Evolutionary conservation across 225 moss, liverwort and hornwort species (phyloP).

Genomic region (Physcomitrellopsis africana): DNA sequence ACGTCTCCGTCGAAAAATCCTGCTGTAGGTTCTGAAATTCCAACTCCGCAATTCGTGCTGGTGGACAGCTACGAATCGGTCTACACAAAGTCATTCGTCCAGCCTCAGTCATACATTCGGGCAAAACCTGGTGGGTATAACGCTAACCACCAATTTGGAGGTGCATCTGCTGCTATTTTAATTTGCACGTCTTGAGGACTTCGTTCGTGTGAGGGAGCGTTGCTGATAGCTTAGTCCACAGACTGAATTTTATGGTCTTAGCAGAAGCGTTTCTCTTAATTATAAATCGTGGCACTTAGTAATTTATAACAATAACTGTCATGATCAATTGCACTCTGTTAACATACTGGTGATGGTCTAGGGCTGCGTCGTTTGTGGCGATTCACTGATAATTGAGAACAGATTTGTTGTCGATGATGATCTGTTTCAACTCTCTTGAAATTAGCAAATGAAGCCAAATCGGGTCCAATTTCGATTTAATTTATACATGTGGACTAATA

Average conservation of each 20-base stretch:
- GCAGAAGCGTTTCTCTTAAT: not conserved
- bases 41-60: slow-evolving; percentile 72
- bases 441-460: not conserved
- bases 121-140: slow-evolving; percentile 64
- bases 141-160: not conserved
- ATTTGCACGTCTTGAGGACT: not conserved
- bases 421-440: not conserved
- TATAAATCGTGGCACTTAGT: not conserved
- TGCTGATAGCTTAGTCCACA: not conserved
- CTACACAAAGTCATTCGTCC: slow-evolving; percentile 69
- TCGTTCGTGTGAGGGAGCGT: not conserved
- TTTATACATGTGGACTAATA: slow-evolving; percentile 5
- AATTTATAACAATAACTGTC: too few species aligned
- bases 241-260: not conserved
- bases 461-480: not conserved
- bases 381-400: slow-evolving; percentile 1
- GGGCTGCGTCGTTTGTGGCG: not conserved
- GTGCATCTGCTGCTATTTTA: not conserved
- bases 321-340: slow-evolving; percentile 1
- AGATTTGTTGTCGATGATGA: not conserved
- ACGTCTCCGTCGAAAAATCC: slow-evolving; percentile 64
- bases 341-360: not conserved
- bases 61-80: slow-evolving; percentile 79
- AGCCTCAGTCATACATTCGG: slow-evolving; percentile 84
- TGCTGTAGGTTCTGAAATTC: slow-evolving; percentile 68